Conservation (phyloP, 2,329 filamentous ascomycete genomes). For the Alternaria triticimaculans region DNA sequence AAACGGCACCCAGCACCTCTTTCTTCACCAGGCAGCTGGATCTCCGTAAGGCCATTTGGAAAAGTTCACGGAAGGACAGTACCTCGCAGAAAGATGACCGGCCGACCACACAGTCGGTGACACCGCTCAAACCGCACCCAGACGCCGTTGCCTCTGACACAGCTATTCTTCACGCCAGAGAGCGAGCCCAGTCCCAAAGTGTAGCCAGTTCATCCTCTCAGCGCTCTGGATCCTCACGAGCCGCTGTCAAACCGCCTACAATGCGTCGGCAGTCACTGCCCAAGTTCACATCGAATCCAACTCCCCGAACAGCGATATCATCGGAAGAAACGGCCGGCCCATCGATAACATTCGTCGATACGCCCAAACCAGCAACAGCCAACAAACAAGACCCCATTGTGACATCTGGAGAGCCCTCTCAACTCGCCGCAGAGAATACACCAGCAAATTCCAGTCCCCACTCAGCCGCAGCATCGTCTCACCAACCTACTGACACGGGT, state of each 20-base stretch:
- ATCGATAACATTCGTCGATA: conserved; percentile 76
- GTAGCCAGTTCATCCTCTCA: conserved; percentile 26
- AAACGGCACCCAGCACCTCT: conserved; percentile 31
- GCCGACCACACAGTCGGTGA: conserved; percentile 27
- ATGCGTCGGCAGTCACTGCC: conserved; percentile 62
- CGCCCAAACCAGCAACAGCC: conserved; percentile 30
- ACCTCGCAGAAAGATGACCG: conserved; percentile 14
- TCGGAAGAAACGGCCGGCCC: conserved; percentile 68
- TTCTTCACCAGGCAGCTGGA: conserved; percentile 37
- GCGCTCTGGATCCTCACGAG: conserved; percentile 23
- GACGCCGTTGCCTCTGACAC: conserved; percentile 38
- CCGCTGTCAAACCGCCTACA: conserved; percentile 54
- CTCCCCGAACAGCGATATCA: conserved; percentile 72
- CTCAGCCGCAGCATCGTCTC: not conserved
- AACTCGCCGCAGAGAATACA: not conserved
- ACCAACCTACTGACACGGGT: not conserved
- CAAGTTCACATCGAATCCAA: conserved; percentile 75
- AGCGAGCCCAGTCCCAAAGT: conserved; percentile 16
- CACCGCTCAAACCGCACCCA: conserved; percentile 34
- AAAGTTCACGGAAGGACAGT: conserved; percentile 19
- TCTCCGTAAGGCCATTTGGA: conserved; percentile 39
- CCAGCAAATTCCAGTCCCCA: not conserved
- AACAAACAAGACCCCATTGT: conserved; percentile 31
- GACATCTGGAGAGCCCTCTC: conserved; percentile 4
- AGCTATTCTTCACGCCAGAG: conserved; percentile 20